Conservation (phyloP, 257 asterid genomes). For the Ligustrum vulgare region DNA sequence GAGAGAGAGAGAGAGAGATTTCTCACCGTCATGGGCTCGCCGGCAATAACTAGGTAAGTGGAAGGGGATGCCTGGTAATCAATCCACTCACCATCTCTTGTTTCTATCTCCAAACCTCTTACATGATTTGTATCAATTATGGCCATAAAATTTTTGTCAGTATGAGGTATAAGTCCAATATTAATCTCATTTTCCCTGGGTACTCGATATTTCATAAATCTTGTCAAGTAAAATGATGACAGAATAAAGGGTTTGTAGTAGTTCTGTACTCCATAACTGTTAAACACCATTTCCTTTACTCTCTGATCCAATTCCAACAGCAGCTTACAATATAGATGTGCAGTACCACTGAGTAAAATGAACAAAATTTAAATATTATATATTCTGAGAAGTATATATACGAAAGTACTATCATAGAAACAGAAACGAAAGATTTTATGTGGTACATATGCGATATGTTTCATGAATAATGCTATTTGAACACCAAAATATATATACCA, state of each 20-base stretch:
- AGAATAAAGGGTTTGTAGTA: constrained; percentile 19
- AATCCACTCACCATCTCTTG: constrained; percentile 45
- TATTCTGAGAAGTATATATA: no score
- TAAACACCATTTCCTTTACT: constrained; percentile 37
- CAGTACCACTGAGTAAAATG: constrained; percentile 24
- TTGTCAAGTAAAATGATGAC: constrained; percentile 33
- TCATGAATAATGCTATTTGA: no score
- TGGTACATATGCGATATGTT: no score
- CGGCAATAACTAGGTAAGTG: constrained; percentile 37
- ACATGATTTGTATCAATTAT: constrained; percentile 39
- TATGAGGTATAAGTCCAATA: constrained; percentile 40
- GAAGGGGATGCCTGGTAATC: constrained; percentile 32
- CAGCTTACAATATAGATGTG: constrained; percentile 31
- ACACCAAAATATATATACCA: no score
- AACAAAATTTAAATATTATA: neutral
- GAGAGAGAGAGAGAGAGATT: no score
- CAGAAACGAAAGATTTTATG: no score
- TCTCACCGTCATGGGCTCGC: constrained; percentile 52
- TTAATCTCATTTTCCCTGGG: constrained; percentile 13
- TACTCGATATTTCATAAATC: constrained; percentile 36
- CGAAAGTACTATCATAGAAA: no score
- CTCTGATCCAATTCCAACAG: constrained; percentile 26
- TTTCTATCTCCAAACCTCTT: constrained; percentile 40
- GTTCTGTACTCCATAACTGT: constrained; percentile 44
- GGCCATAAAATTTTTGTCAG: constrained; percentile 43